phyloP scores from a whole-genome alignment of 2,329 filamentous ascomycete genomes.

The Beauveria sp. region DNA sequence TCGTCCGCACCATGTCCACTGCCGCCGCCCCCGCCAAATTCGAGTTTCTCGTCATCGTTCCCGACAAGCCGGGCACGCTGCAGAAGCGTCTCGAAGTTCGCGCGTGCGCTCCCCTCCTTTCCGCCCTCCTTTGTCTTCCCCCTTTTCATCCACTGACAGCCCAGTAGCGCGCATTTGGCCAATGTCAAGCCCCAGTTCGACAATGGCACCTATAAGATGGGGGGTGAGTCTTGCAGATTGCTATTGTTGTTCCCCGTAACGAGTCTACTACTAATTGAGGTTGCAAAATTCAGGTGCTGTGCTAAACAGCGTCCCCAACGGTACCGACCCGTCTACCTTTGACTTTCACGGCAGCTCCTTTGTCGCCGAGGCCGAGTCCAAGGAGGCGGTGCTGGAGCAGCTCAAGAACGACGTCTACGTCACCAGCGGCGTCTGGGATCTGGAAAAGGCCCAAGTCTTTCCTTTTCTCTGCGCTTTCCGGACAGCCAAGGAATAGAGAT shows the following conservation, averaged over 20 bases:
- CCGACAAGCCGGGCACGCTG: conserved; percentile 53
- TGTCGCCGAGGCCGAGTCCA: conserved; percentile 56
- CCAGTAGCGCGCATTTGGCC: conserved; percentile 42
- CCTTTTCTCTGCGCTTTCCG: conserved; percentile 39
- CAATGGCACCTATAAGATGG: conserved; percentile 53
- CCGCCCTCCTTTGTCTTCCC: neutral
- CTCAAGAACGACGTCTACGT: conserved; percentile 69
- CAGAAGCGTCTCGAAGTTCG: conserved; percentile 56
- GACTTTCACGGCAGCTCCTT: conserved; percentile 71
- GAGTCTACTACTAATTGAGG: neutral
- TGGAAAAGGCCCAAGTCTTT: conserved; percentile 53
- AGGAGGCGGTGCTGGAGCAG: conserved; percentile 59
- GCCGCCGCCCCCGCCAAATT: conserved; percentile 30
- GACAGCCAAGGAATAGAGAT: conserved; percentile 17
- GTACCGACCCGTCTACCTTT: conserved; percentile 47
- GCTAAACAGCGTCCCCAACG: conserved; percentile 56
- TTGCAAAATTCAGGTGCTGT: conserved; percentile 49
- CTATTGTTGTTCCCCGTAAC: neutral
- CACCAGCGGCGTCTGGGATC: conserved; percentile 69
- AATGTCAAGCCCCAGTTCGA: conserved; percentile 45
- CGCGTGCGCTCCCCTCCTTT: conserved; percentile 28
- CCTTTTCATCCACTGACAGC: conserved; percentile 11
- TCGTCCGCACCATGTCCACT: conserved; percentile 22
- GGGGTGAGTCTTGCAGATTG: conserved; percentile 37
- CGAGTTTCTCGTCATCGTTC: conserved; percentile 63